phyloP scores from a whole-genome alignment of 768 basidiomycete genomes.

The Hygrophorus russula region DNA sequence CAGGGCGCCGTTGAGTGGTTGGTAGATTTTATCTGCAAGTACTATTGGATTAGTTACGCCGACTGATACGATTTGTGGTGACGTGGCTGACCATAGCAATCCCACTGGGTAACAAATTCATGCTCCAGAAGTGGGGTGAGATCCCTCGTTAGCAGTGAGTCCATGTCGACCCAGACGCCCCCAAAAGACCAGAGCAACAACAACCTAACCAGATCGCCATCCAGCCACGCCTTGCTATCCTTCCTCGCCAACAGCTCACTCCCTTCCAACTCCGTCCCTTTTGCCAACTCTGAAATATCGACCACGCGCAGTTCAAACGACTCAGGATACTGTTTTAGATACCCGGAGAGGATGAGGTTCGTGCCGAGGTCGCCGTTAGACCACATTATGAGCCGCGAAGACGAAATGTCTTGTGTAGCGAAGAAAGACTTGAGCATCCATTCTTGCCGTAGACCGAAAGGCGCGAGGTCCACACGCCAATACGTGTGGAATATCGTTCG shows the following conservation, averaged over 20 bases:
- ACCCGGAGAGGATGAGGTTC: conserved; percentile 47
- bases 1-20: conserved; percentile 83
- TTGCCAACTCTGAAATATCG: conserved; percentile 55
- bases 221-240: conserved; percentile 86
- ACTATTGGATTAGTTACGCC: background rate
- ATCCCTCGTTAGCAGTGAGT: conserved; percentile 83
- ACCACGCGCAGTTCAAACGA: conserved; percentile 63
- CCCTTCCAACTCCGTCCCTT: conserved; percentile 67
- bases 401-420: conserved; percentile 71
- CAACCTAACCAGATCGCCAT: conserved; percentile 86
- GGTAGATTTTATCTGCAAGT: conserved; percentile 58
- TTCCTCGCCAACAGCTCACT: conserved; percentile 43
- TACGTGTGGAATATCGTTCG: conserved; percentile 80
- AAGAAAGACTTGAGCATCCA: conserved; percentile 91
- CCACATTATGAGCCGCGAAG: conserved; percentile 74
- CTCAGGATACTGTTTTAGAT: conserved; percentile 52
- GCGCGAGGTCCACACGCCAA: conserved; percentile 83
- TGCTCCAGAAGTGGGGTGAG: conserved; percentile 80
- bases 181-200: conserved; percentile 84
- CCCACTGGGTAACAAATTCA: conserved; percentile 98
- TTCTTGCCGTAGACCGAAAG: conserved; percentile 76
- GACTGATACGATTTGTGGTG: background rate
- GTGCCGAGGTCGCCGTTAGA: conserved; percentile 68
- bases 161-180: conserved; percentile 98
- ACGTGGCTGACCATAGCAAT: conserved; percentile 74